phyloP scores from a whole-genome alignment of 768 basidiomycete species.

The Russula emetica region DNA sequence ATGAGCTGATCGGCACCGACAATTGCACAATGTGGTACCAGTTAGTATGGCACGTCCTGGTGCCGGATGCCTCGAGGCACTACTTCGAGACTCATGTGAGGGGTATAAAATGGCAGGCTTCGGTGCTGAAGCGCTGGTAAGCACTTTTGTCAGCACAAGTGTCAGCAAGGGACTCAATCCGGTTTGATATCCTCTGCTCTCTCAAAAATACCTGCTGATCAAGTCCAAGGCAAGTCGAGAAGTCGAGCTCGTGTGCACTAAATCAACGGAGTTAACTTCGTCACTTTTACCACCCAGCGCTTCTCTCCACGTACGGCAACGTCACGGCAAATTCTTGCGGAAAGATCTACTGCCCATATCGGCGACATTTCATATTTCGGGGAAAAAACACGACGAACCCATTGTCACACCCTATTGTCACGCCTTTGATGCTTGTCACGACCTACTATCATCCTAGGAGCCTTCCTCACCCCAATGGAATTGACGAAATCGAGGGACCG shows the following conservation, averaged over 20 bases:
- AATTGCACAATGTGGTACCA: neutral
- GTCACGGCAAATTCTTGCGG: neutral
- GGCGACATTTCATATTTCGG: neutral
- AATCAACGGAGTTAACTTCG: neutral
- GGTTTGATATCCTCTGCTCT: neutral
- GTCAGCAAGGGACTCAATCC: neutral
- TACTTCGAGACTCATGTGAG: neutral
- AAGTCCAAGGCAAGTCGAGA: neutral
- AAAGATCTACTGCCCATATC: neutral
- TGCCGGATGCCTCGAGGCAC: constrained; percentile 4
- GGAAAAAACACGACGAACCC: neutral
- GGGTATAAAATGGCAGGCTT: constrained; percentile 14
- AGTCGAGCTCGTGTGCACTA: neutral
- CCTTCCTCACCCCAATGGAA: neutral
- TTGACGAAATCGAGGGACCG: neutral
- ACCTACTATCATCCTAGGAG: constrained; percentile 14
- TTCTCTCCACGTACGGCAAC: no score
- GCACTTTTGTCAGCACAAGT: neutral
- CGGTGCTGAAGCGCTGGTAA: neutral
- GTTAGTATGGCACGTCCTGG: constrained; percentile 2
- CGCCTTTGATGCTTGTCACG: constrained; percentile 14
- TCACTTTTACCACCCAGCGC: neutral
- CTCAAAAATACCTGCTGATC: neutral
- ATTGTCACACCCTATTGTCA: neutral
- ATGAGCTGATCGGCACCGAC: neutral